phyloP scores from a whole-genome alignment of 1,284 basidiomycete genomes.

The Sutorius eximius region DNA sequence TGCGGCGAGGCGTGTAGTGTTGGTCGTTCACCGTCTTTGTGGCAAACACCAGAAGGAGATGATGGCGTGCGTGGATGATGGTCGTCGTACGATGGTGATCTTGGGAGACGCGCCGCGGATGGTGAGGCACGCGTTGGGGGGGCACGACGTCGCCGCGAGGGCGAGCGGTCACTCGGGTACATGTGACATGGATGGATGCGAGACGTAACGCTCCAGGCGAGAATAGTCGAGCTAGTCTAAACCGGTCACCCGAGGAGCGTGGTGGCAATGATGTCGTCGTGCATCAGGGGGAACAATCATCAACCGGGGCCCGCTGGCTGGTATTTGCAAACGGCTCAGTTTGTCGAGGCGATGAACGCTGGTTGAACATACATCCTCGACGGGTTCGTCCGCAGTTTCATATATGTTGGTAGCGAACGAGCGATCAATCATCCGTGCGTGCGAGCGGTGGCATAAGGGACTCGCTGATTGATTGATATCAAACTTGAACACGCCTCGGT shows the following conservation, averaged over 20 bases:
- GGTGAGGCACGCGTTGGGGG: neutral
- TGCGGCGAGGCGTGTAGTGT: neutral
- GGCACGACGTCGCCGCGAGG: constrained; percentile 9
- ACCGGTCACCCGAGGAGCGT: neutral
- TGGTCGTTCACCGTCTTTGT: neutral
- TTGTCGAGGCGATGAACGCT: constrained; percentile 6
- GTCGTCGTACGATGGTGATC: neutral
- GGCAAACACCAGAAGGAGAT: neutral
- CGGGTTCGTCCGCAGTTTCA: constrained; percentile 3
- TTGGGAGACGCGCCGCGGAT: neutral
- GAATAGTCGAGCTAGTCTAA: neutral
- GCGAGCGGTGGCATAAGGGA: neutral
- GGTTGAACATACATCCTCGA: constrained; percentile 2
- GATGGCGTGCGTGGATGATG: neutral
- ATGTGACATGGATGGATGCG: neutral
- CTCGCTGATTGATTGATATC: constrained; percentile 1
- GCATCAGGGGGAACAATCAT: constrained; percentile 2
- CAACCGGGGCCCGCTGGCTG: neutral
- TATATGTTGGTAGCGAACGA: neutral
- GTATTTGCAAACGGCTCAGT: constrained; percentile 2
- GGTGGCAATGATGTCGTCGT: neutral
- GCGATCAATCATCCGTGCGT: neutral
- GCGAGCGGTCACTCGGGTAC: neutral
- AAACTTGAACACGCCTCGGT: neutral
- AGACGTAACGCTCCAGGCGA: neutral